These are phyloP conservation scores for Penicillium paradoxum DNA, from an alignment of 495 filamentous ascomycete genomes.

Conservation along the genomic window DNA sequence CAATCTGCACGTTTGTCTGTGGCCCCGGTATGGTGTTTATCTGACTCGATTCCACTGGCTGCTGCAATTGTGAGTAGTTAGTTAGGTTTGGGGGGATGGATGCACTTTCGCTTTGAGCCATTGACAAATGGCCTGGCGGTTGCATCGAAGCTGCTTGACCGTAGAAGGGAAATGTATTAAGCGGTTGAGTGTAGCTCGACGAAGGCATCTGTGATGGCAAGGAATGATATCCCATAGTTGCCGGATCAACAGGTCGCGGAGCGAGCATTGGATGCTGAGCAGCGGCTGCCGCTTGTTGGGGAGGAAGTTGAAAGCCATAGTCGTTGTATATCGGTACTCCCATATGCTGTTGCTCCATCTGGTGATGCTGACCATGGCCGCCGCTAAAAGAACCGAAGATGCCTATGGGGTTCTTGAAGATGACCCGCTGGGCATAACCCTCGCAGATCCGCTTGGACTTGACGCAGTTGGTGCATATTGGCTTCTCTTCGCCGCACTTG, in stretches of 20 bases:
- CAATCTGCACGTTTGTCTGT: not conserved
- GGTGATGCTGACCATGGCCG: constrained; percentile 15
- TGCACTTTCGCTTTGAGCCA: not conserved
- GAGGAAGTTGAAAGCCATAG: constrained; percentile 13
- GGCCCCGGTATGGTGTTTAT: not conserved
- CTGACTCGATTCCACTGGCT: not conserved
- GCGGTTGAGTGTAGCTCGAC: not conserved
- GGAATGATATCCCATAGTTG: constrained; percentile 11
- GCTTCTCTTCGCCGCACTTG: constrained; percentile 94
- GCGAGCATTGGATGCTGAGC: constrained; percentile 34
- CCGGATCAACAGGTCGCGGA: constrained; percentile 23
- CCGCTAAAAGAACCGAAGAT: constrained; percentile 43
- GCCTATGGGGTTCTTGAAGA: constrained; percentile 85
- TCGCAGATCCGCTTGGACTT: constrained; percentile 93
- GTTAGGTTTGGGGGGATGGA: not conserved
- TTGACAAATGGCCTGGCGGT: constrained; percentile 1
- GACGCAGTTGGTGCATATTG: constrained; percentile 85
- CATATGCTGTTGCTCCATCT: constrained; percentile 18
- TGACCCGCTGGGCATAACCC: constrained; percentile 86
- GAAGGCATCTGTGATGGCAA: not conserved
- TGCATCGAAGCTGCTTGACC: constrained; percentile 16
- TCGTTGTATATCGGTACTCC: constrained; percentile 19
- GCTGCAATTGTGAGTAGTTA: constrained; percentile 11
- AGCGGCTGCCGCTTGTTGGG: constrained; percentile 28
- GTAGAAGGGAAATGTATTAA: constrained; percentile 14